phyloP scores from a whole-genome alignment of 495 filamentous ascomycete species.

The Xylaria venustula region DNA sequence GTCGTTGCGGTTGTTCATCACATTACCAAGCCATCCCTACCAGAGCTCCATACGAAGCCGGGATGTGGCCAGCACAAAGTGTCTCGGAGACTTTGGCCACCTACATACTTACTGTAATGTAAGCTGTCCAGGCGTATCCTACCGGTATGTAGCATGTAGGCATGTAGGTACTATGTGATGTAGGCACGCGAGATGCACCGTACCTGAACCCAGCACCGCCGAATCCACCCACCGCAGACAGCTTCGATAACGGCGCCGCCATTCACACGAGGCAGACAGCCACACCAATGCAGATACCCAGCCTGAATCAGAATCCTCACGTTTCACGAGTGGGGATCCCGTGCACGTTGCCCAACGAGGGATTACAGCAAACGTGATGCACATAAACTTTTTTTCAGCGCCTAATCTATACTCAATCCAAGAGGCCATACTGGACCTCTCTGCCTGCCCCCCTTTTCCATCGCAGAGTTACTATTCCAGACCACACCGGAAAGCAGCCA shows the following conservation, averaged over 20 bases:
- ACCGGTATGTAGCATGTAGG: not conserved
- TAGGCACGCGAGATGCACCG: slow-evolving; percentile 14
- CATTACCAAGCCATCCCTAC: slow-evolving; percentile 1
- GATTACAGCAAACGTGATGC: not conserved
- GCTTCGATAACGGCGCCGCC: not conserved
- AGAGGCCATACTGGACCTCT: not conserved
- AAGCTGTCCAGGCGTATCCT: too few relatives aligned
- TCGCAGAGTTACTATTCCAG: not conserved
- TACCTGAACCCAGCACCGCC: slow-evolving; percentile 12
- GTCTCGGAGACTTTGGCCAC: not conserved
- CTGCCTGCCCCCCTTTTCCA: too few relatives aligned
- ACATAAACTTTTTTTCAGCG: slow-evolving; percentile 1
- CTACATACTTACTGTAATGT: too few relatives aligned
- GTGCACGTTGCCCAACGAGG: slow-evolving; percentile 16
- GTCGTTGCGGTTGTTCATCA: not conserved
- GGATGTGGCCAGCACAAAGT: slow-evolving; percentile 8
- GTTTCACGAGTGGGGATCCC: slow-evolving; percentile 23
- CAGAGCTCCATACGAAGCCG: not conserved
- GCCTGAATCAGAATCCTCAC: slow-evolving; percentile 15
- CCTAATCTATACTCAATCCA: not conserved
- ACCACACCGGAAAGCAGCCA: not conserved
- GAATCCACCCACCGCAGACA: slow-evolving; percentile 6
- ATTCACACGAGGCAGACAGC: slow-evolving; percentile 2
- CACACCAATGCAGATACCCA: slow-evolving; percentile 30
- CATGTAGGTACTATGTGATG: not conserved